Evolutionary conservation across 2,329 filamentous ascomycete genomes (phyloP).

Genomic region (Teratosphaeria destructans): DNA sequence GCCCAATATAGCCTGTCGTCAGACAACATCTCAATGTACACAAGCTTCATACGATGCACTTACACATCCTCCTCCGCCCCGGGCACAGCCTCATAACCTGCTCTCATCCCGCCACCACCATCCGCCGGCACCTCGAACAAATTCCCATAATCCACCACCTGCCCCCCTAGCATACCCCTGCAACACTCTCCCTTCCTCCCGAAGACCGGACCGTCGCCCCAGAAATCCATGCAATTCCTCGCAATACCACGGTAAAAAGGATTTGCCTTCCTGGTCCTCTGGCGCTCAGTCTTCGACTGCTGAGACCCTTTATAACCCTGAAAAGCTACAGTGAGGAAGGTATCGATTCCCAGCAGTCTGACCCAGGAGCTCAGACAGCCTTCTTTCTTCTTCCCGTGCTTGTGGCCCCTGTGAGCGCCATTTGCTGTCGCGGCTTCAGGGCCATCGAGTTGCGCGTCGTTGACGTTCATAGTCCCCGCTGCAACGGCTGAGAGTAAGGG

Average conservation of each 20-base stretch:
- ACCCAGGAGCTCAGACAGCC: slow-evolving; percentile 72
- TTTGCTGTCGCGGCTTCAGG: slow-evolving; percentile 42
- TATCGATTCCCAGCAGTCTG: slow-evolving; percentile 78
- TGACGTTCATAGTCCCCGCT: slow-evolving; percentile 53
- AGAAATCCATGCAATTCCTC: slow-evolving; percentile 93
- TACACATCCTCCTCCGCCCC: slow-evolving; percentile 31
- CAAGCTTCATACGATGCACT: neutral
- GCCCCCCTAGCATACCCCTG: slow-evolving; percentile 64
- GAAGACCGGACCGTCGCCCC: slow-evolving; percentile 77
- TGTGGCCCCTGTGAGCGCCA: slow-evolving; percentile 20
- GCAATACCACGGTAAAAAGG: slow-evolving; percentile 75
- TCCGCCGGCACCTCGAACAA: slow-evolving; percentile 77
- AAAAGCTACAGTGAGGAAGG: slow-evolving; percentile 82
- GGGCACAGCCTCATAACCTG: slow-evolving; percentile 50
- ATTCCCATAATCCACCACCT: slow-evolving; percentile 72
- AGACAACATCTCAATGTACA: neutral
- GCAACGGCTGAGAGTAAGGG: slow-evolving; percentile 66
- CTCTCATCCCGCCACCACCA: slow-evolving; percentile 42
- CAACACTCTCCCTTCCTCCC: slow-evolving; percentile 68
- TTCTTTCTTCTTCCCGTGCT: slow-evolving; percentile 44
- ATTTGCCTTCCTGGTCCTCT: slow-evolving; percentile 46
- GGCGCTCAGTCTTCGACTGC: slow-evolving; percentile 33
- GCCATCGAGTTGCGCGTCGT: slow-evolving; percentile 59
- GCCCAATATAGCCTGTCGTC: too few relatives aligned
- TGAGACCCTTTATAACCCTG: slow-evolving; percentile 53